A percentile compares a stretch with the other conserved stretches of the same genome.
Conservation (phyloP, 352 stramenopile genomes). For the Globisporangium camurandrum region DNA sequence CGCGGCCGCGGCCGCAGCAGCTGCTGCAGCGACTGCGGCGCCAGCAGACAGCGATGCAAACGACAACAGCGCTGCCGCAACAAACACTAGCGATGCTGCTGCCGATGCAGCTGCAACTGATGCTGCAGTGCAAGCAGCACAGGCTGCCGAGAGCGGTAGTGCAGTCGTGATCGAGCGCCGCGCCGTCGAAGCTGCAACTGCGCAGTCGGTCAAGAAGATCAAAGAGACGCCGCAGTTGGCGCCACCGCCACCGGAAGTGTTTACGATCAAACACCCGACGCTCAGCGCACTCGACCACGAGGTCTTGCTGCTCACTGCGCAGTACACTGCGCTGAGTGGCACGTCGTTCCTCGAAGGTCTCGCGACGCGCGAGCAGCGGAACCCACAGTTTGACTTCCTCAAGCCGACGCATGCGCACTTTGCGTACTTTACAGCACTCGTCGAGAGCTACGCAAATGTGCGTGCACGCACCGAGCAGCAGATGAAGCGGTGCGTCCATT, state of each 20-base stretch:
- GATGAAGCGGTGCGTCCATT: slow-evolving; percentile 43
- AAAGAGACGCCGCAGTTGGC: slow-evolving; percentile 79
- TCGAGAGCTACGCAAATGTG: slow-evolving; percentile 94
- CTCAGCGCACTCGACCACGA: slow-evolving; percentile 93
- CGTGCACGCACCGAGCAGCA: slow-evolving; percentile 62
- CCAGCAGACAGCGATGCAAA: background rate
- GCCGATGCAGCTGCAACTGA: slow-evolving; percentile 13
- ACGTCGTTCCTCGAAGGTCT: slow-evolving; percentile 94
- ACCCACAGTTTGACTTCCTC: slow-evolving; percentile 97
- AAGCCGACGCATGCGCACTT: slow-evolving; percentile 96
- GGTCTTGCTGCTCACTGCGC: slow-evolving; percentile 97
- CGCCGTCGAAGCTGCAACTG: slow-evolving; percentile 70
- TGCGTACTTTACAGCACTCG: slow-evolving; percentile 97
- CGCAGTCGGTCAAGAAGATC: slow-evolving; percentile 88
- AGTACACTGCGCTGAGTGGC: slow-evolving; percentile 95
- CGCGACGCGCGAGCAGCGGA: slow-evolving; percentile 93
- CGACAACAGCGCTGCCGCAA: background rate
- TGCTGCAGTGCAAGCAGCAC: slow-evolving; percentile 15
- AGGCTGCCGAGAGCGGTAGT: slow-evolving; percentile 20
- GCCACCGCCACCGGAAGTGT: slow-evolving; percentile 58
- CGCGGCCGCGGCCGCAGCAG: slow-evolving; percentile 5
- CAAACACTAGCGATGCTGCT: background rate
- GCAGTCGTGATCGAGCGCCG: slow-evolving; percentile 83
- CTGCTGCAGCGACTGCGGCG: slow-evolving; percentile 18
- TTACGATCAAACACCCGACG: slow-evolving; percentile 85